Percentiles rank a stretch among this genome's conserved stretches.
These are phyloP conservation scores for Dryas alaskensis DNA, from an alignment of 306 rosid species.

Conservation along the genomic window DNA sequence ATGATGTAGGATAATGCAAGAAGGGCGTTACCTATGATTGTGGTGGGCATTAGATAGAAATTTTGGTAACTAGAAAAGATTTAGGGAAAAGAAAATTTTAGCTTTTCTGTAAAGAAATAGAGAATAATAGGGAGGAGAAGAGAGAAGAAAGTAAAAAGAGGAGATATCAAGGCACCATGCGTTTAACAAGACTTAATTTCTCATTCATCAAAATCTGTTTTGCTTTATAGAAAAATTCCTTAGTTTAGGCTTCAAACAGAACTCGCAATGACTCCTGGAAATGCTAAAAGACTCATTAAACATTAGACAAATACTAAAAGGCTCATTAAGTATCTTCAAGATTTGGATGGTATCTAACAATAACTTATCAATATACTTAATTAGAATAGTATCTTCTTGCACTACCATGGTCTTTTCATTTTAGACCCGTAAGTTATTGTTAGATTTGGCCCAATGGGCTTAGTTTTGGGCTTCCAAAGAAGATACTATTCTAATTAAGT, in stretches of 20 bases:
- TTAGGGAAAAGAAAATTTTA: neutral
- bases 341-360: no score
- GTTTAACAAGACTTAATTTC: neutral
- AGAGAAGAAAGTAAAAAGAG: neutral
- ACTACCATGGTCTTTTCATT: neutral
- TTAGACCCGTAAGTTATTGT: neutral
- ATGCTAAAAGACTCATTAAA: no score
- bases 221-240: neutral
- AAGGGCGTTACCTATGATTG: neutral
- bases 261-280: no score
- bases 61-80: neutral
- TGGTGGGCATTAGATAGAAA: neutral
- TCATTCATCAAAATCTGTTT: neutral
- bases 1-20: neutral
- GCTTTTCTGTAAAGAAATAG: neutral
- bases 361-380: no score
- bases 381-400: no score
- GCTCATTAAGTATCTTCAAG: no score
- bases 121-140: neutral
- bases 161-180: neutral
- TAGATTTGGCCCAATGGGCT: neutral
- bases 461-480: neutral
- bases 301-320: no score
- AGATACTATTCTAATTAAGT: neutral
- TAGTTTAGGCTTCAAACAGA: neutral